phyloP scores from a whole-genome alignment of 1,284 basidiomycete species.

The Schizopora paradoxa region DNA sequence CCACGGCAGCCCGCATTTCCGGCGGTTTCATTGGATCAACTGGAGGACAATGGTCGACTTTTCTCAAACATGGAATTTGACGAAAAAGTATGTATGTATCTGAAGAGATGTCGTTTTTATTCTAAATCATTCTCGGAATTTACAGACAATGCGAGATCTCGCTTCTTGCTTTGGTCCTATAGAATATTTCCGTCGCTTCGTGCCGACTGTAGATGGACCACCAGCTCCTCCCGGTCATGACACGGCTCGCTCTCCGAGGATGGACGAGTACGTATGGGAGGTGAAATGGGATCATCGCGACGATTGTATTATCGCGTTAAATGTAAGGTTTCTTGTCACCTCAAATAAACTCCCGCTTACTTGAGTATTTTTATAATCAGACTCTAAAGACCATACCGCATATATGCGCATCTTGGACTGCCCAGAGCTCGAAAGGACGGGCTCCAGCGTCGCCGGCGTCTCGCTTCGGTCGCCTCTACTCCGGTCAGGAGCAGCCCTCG shows the following conservation, averaged over 20 bases:
- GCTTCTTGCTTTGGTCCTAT: slow-evolving; percentile 50
- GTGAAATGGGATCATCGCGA: slow-evolving; percentile 72
- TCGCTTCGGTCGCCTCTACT: no score
- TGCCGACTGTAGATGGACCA: slow-evolving; percentile 6
- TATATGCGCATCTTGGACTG: slow-evolving; percentile 73
- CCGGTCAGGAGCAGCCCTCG: no score
- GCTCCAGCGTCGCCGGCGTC: slow-evolving; percentile 3
- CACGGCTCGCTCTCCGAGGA: slow-evolving; percentile 42
- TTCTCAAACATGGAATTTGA: slow-evolving; percentile 54
- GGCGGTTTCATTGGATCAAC: slow-evolving; percentile 23
- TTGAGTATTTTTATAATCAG: slow-evolving; percentile 40
- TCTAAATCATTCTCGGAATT: background rate
- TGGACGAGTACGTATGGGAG: slow-evolving; percentile 63
- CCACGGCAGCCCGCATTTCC: background rate
- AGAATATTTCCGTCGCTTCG: slow-evolving; percentile 38
- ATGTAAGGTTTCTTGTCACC: slow-evolving; percentile 37
- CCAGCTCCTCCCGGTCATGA: slow-evolving; percentile 45
- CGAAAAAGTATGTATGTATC: slow-evolving; percentile 40
- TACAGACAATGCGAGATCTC: slow-evolving; percentile 43
- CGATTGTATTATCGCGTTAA: slow-evolving; percentile 63
- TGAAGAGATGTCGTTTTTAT: background rate
- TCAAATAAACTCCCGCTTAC: slow-evolving; percentile 15
- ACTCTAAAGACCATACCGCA: slow-evolving; percentile 63
- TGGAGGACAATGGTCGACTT: slow-evolving; percentile 36
- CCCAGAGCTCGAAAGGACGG: slow-evolving; percentile 35